Evolutionary conservation across 2,329 filamentous ascomycete genomes (phyloP).

Genomic region (Macrophomina phaseolina): DNA sequence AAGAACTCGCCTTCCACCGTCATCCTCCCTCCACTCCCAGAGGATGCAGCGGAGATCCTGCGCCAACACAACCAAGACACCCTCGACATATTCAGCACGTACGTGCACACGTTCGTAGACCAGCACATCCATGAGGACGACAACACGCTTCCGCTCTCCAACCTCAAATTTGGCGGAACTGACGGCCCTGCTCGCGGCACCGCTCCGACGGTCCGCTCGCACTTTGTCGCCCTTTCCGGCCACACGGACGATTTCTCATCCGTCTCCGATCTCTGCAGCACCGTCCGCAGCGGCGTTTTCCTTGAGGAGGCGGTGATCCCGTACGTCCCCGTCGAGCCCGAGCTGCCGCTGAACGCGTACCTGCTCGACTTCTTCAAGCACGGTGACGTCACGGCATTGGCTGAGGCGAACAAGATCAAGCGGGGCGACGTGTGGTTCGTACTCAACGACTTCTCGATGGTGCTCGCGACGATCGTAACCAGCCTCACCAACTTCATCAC

Average conservation of each 20-base stretch:
- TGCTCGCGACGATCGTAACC: constrained; percentile 74
- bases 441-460: constrained; percentile 69
- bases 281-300: constrained; percentile 71
- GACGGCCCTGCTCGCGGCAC: background rate
- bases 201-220: constrained; percentile 61
- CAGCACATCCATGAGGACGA: constrained; percentile 64
- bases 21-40: constrained; percentile 68
- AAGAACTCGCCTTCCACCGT: constrained; percentile 67
- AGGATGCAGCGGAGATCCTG: constrained; percentile 62
- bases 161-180: constrained; percentile 50
- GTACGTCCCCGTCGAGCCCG: constrained; percentile 64
- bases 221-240: constrained; percentile 75
- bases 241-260: constrained; percentile 70
- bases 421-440: constrained; percentile 73
- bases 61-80: constrained; percentile 69
- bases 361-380: constrained; percentile 80
- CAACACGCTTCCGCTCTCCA: constrained; percentile 63
- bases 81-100: constrained; percentile 68
- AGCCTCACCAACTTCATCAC: constrained; percentile 65
- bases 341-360: constrained; percentile 68
- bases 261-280: constrained; percentile 71
- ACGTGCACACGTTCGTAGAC: constrained; percentile 71
- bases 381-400: constrained; percentile 66
- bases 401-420: constrained; percentile 69
- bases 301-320: constrained; percentile 77